phyloP scores from a whole-genome alignment of 139 green algal genomes.

The Tetratostichococcus sp. region DNA sequence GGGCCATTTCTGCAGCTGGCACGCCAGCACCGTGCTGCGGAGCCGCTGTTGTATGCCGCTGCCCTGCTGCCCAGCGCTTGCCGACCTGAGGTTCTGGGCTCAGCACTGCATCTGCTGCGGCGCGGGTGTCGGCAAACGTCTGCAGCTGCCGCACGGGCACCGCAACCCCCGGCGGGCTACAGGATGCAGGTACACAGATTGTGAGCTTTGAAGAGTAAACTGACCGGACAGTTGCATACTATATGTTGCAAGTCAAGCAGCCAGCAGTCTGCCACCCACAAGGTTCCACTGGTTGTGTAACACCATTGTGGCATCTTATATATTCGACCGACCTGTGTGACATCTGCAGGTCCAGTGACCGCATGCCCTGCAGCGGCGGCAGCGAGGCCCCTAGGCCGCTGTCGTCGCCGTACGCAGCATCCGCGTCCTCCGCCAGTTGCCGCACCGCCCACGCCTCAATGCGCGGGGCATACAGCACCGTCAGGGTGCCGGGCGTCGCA shows the following conservation, averaged over 20 bases:
- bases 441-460: constrained; percentile 28
- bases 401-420: neutral
- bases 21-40: no score
- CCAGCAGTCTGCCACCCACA: no score
- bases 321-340: neutral
- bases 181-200: neutral
- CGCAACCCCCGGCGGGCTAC: neutral
- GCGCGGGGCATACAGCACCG: constrained; percentile 20
- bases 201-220: no score
- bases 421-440: neutral
- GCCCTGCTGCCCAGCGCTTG: no score
- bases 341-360: neutral
- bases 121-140: neutral
- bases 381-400: neutral
- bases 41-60: no score
- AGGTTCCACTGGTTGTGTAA: no score
- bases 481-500: neutral
- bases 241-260: no score
- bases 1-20: no score
- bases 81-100: no score
- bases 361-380: neutral
- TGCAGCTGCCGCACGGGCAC: neutral
- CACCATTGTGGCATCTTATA: no score
- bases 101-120: neutral
- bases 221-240: no score